phyloP scores from a whole-genome alignment of 129 eudicot genomes.

The Centella asiatica region DNA sequence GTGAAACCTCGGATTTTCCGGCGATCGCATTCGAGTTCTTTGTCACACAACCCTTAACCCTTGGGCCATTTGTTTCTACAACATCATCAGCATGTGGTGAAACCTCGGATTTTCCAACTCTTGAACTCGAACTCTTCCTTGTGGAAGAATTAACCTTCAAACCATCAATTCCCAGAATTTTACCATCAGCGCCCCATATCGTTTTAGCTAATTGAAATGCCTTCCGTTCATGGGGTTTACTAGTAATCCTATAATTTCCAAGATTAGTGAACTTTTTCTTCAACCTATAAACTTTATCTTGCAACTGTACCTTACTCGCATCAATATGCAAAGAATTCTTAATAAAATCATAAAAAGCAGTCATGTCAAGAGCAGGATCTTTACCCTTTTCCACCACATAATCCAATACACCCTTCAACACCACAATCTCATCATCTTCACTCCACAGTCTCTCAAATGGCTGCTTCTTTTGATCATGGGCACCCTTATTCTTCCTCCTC shows the following conservation, averaged over 20 bases:
- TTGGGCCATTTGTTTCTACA: no score
- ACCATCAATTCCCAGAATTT: slow-evolving; percentile 13
- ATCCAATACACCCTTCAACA: slow-evolving; percentile 54
- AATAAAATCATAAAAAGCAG: slow-evolving; percentile 48
- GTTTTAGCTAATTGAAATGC: slow-evolving; percentile 41
- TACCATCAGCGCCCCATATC: slow-evolving; percentile 41
- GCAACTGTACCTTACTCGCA: slow-evolving; percentile 38
- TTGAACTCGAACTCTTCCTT: background rate
- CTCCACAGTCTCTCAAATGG: slow-evolving; percentile 73
- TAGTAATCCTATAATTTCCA: slow-evolving; percentile 34
- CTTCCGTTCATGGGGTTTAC: slow-evolving; percentile 46
- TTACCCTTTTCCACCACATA: slow-evolving; percentile 33
- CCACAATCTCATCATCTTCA: slow-evolving; percentile 57
- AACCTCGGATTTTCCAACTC: no score
- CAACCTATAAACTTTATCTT: slow-evolving; percentile 40
- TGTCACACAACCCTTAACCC: no score
- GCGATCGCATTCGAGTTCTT: no score
- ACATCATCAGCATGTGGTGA: no score
- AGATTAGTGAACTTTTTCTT: slow-evolving; percentile 47
- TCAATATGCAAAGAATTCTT: slow-evolving; percentile 55
- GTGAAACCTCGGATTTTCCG: background rate
- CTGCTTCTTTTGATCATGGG: slow-evolving; percentile 27
- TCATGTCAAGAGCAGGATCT: slow-evolving; percentile 39
- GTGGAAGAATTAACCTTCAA: no score
- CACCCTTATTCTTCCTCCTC: slow-evolving; percentile 24